These are phyloP conservation scores for Conoideocrella luteorostrata DNA, from an alignment of 2,329 filamentous ascomycete species.

Conservation along the genomic window DNA sequence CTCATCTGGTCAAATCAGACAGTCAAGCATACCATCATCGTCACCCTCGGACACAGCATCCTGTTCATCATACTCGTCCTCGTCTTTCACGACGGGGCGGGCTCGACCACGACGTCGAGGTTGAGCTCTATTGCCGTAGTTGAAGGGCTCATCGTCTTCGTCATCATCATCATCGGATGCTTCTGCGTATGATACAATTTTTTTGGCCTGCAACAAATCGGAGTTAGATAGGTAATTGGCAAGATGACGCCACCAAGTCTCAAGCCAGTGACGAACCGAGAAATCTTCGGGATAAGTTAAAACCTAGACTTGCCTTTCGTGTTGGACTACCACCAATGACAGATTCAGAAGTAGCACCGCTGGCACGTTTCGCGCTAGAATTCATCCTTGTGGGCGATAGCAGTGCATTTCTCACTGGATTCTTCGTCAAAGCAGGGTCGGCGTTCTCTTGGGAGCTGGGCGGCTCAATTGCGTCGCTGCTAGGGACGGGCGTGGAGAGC, in stretches of 20 bases:
- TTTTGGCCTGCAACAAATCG: constrained; percentile 44
- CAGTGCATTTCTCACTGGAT: constrained; percentile 34
- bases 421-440: constrained; percentile 38
- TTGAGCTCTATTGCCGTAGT: constrained; percentile 32
- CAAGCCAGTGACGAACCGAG: no score
- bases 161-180: constrained; percentile 80
- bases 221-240: not conserved
- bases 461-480: constrained; percentile 67
- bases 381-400: constrained; percentile 26
- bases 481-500: constrained; percentile 65
- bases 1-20: no score
- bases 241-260: no score
- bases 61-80: constrained; percentile 66
- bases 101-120: constrained; percentile 33
- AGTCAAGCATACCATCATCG: constrained; percentile 48
- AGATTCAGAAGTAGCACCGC: constrained; percentile 10
- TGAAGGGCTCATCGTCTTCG: constrained; percentile 67
- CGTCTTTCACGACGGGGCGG: constrained; percentile 58
- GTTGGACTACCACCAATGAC: constrained; percentile 62
- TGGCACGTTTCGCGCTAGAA: constrained; percentile 20
- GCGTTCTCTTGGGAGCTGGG: constrained; percentile 64
- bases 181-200: constrained; percentile 72
- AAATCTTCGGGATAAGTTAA: no score
- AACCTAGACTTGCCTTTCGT: constrained; percentile 65
- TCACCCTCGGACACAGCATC: constrained; percentile 54